Conservation (phyloP, 305 asterid species). For the Solanum aculeatissimum region DNA sequence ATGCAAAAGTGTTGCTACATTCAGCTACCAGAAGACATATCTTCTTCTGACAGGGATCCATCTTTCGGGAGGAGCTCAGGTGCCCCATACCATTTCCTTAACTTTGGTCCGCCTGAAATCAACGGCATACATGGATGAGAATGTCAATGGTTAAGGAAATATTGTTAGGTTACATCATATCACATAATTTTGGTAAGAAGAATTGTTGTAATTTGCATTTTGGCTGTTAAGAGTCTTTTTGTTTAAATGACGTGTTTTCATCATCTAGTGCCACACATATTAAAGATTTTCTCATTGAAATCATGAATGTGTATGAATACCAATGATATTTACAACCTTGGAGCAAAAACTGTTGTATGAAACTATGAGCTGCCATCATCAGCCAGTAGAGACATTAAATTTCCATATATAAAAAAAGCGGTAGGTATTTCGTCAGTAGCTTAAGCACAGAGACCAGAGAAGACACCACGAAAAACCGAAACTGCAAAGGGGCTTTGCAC, state of each 20-base stretch:
- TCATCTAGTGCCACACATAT: neutral
- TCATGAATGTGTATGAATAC: neutral
- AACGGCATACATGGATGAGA: neutral
- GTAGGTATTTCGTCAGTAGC: neutral
- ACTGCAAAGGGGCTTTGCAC: neutral
- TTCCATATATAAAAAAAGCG: neutral
- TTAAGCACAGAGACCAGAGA: neutral
- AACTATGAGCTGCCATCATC: neutral
- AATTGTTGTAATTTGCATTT: neutral
- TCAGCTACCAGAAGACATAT: constrained; percentile 44
- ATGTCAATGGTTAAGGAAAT: neutral
- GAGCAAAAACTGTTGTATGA: neutral
- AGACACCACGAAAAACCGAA: neutral
- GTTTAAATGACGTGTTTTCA: neutral
- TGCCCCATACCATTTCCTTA: constrained; percentile 98
- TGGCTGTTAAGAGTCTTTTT: neutral
- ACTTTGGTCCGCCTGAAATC: constrained; percentile 80
- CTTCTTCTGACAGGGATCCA: constrained; percentile 35
- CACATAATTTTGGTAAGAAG: neutral
- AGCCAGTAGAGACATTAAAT: neutral
- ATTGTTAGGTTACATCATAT: neutral
- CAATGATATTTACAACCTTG: neutral
- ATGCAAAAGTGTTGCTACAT: neutral
- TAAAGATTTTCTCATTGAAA: neutral
- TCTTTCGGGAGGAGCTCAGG: constrained; percentile 55